These are phyloP conservation scores for Chlorella sp. DNA, from an alignment of 139 green algal genomes.

Conservation along the genomic window DNA sequence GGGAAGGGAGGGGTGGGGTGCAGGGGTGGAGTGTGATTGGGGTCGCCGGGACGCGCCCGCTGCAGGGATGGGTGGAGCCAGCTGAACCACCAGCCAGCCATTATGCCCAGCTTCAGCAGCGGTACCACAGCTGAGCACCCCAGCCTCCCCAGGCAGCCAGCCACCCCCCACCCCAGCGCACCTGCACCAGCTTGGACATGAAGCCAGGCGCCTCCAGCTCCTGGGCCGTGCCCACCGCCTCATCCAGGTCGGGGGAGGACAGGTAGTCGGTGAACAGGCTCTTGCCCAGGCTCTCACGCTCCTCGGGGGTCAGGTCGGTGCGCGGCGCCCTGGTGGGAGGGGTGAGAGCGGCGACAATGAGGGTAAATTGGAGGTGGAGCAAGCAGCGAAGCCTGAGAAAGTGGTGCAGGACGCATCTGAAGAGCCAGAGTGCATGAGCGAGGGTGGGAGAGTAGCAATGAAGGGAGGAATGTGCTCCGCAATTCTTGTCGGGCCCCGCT, in stretches of 20 bases:
- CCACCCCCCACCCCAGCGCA: background rate
- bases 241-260: conserved; percentile 41
- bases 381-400: background rate
- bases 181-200: conserved; percentile 55
- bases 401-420: background rate
- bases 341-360: background rate
- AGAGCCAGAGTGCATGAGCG: background rate
- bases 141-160: background rate
- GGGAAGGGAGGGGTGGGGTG: too few species aligned
- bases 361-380: too few species aligned
- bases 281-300: conserved; percentile 52
- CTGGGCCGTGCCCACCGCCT: conserved; percentile 52
- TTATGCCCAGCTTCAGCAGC: too few species aligned
- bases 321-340: conserved; percentile 14
- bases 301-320: conserved; percentile 50
- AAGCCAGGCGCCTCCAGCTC: conserved; percentile 55
- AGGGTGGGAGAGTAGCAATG: background rate
- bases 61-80: too few species aligned
- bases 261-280: conserved; percentile 65
- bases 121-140: too few species aligned
- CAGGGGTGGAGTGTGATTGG: too few species aligned
- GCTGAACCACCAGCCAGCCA: too few species aligned
- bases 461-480: background rate
- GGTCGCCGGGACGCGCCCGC: too few species aligned
- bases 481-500: background rate